Evolutionary conservation across 2,329 filamentous ascomycete genomes (phyloP).

Genomic region (Talaromyces albobiverticillius): DNA sequence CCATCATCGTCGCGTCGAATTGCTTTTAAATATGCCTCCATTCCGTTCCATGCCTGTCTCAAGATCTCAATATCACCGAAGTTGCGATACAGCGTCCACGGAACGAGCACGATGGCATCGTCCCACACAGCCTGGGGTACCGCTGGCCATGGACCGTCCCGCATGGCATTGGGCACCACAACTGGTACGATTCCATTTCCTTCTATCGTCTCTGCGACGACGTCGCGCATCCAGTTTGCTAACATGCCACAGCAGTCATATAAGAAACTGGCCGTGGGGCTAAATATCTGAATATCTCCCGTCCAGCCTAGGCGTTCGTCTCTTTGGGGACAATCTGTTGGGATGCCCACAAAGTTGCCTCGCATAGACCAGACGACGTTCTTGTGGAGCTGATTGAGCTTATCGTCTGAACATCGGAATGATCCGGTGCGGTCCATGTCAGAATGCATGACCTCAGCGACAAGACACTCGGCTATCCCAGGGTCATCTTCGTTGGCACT

Average conservation of each 20-base stretch:
- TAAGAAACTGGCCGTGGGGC: conserved; percentile 52
- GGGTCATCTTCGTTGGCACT: too few species aligned
- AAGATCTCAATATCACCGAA: conserved; percentile 38
- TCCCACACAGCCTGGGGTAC: conserved; percentile 37
- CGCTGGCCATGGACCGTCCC: conserved; percentile 2
- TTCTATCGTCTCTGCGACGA: conserved; percentile 35
- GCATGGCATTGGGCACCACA: conserved; percentile 27
- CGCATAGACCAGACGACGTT: conserved; percentile 58
- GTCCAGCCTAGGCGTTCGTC: conserved; percentile 57
- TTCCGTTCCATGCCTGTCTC: conserved; percentile 20
- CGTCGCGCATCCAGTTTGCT: conserved; percentile 49
- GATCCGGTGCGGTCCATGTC: neutral
- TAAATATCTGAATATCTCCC: conserved; percentile 52
- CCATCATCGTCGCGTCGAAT: conserved; percentile 30
- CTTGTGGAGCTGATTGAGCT: conserved; percentile 54
- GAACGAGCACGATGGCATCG: conserved; percentile 36
- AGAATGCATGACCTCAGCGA: neutral
- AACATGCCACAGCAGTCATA: conserved; percentile 54
- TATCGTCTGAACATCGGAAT: conserved; percentile 46
- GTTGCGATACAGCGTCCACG: conserved; percentile 33
- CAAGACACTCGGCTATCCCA: neutral
- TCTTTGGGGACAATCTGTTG: conserved; percentile 58
- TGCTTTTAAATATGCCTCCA: conserved; percentile 34
- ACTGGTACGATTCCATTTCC: conserved; percentile 28
- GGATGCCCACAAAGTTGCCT: conserved; percentile 57